Conservation (phyloP, 2,329 filamentous ascomycete species). For the Neurospora sp. region DNA sequence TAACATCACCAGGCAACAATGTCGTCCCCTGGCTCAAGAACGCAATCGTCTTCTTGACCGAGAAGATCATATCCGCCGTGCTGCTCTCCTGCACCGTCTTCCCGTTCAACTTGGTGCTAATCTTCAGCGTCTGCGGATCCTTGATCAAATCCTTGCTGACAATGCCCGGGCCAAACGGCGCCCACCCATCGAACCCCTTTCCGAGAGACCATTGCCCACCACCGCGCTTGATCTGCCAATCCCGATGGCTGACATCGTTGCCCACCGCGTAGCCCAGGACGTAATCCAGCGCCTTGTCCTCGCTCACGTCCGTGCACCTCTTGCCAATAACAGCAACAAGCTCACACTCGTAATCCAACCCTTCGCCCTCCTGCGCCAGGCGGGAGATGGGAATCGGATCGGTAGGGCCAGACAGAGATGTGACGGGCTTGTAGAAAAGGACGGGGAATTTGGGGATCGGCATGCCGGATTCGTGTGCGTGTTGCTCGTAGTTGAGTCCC, state of each 20-base stretch:
- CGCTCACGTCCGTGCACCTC: conserved; percentile 53
- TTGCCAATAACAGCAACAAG: conserved; percentile 65
- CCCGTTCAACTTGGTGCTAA: conserved; percentile 52
- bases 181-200: conserved; percentile 70
- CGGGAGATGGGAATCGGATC: conserved; percentile 57
- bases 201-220: conserved; percentile 63
- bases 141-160: conserved; percentile 45
- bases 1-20: conserved; percentile 52
- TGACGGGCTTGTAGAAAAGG: conserved; percentile 64
- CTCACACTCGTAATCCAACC: conserved; percentile 74
- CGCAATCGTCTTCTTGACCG: conserved; percentile 47
- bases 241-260: conserved; percentile 72
- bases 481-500: conserved; percentile 62
- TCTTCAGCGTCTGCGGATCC: conserved; percentile 47
- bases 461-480: conserved; percentile 61
- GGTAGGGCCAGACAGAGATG: conserved; percentile 53
- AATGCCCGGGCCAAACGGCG: conserved; percentile 63
- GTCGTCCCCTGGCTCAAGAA: conserved; percentile 54
- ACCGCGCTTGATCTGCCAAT: conserved; percentile 62
- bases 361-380: conserved; percentile 55
- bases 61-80: conserved; percentile 55
- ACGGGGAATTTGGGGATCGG: conserved; percentile 62
- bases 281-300: conserved; percentile 57
- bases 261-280: conserved; percentile 67
- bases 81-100: conserved; percentile 43